Base-by-base conservation (phyloP, 2,329 filamentous ascomycete species). In the Neurospora sp. region DNA sequence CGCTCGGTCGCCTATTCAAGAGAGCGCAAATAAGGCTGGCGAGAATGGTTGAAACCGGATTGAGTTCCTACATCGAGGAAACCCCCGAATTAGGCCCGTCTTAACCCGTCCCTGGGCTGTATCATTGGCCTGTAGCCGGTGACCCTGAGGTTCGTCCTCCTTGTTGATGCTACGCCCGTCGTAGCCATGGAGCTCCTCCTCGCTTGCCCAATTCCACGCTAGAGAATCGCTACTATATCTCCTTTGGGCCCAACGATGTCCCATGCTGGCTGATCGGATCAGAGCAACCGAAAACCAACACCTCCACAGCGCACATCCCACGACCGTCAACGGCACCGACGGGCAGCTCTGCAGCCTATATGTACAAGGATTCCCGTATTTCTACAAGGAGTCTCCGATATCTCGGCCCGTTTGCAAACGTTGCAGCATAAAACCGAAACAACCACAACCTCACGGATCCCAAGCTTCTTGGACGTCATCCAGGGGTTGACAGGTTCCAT, bases 261-360 rank as follows among this genome's bases (percentile, higher is more conserved):
- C 52, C 68, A 67, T 67, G 69, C 52, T 69, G 69, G 66, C 73
- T 69, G 69, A 69, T 70, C 71, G 70, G 72, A 71, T 71, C 66
- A 72, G 69, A 71, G 46, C 68, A 68, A 70, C 72, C 70, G 73
- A 72, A 70, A 68, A 70, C 70, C 67, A 71, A 62, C 28, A 62
- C 52, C 68, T 70, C 52, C 52, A 33, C 52, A 62, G 17, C 67
- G 66, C 38, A 70, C 58, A 71, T 73, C 71, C 66, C 70, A 40
- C 72, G 68, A 72, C 68, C 68, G 70, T 72, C 70, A 73, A 74
- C 73, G 73, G 68, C 71, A 74, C 72, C 73, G 42, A 71, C 67
- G 70, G 70, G 40, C 67, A 71, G 68, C 66, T 68, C 40, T 71
- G 68, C 52, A 62, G 52, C 23, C 52, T 33, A 5, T 2, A 33